phyloP scores from a whole-genome alignment of 2,329 filamentous ascomycete genomes.

The Fusarium chlamydosporum region DNA sequence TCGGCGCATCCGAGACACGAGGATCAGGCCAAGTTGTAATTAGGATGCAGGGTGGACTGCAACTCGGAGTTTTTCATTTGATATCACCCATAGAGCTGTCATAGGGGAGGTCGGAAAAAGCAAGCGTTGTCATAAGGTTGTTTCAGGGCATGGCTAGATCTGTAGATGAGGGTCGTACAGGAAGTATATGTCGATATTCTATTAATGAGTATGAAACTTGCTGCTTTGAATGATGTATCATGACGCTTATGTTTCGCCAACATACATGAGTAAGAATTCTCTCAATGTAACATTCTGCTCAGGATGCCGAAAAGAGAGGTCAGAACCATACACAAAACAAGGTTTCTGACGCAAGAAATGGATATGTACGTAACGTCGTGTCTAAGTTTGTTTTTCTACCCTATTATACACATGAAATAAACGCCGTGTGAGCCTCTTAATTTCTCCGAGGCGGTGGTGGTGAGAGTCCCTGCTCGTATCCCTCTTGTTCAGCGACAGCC shows the following conservation, averaged over 20 bases:
- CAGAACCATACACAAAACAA: background rate
- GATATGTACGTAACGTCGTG: constrained; percentile 35
- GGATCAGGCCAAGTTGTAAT: constrained; percentile 17
- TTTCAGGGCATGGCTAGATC: background rate
- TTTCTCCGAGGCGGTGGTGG: constrained; percentile 44
- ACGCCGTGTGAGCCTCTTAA: constrained; percentile 18
- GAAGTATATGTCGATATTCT: background rate
- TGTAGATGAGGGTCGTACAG: background rate
- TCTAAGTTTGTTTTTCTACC: constrained; percentile 20
- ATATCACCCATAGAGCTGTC: background rate
- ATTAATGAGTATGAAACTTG: background rate
- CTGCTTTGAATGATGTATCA: background rate
- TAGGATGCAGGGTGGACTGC: background rate
- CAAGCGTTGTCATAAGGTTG: background rate
- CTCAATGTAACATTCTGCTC: rapidly evolving
- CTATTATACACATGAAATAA: constrained; percentile 31
- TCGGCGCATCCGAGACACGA: constrained; percentile 14
- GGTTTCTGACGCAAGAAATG: background rate
- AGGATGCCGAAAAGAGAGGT: no score
- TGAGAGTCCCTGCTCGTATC: constrained; percentile 43
- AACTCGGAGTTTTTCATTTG: background rate
- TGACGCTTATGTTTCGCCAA: rapidly evolving
- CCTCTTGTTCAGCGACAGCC: constrained; percentile 40
- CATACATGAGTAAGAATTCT: rapidly evolving
- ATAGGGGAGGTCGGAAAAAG: background rate